phyloP scores from a whole-genome alignment of 2,329 filamentous ascomycete genomes.

The Fonsecaea pugnacius region DNA sequence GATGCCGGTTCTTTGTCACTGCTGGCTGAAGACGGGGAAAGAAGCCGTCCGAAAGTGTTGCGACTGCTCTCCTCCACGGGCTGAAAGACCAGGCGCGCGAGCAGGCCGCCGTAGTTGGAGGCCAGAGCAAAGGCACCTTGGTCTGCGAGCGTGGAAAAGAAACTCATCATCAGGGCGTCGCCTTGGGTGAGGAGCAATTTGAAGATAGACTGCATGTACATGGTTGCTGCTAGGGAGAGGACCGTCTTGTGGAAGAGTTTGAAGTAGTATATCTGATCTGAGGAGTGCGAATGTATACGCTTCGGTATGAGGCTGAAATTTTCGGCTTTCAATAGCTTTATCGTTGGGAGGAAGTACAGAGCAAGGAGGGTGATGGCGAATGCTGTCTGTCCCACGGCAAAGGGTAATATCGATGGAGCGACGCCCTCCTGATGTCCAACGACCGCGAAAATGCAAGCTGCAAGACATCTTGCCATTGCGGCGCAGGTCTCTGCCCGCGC shows the following conservation, averaged over 20 bases:
- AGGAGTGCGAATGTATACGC: conserved; percentile 40
- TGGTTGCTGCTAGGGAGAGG: conserved; percentile 73
- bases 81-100: conserved; percentile 88
- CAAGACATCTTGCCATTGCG: conserved; percentile 74
- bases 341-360: conserved; percentile 71
- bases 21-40: conserved; percentile 44
- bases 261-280: conserved; percentile 52
- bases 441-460: conserved; percentile 70
- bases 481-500: conserved; percentile 82
- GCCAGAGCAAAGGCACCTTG: conserved; percentile 93
- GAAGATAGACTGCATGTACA: conserved; percentile 84
- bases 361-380: conserved; percentile 72
- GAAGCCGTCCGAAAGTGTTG: conserved; percentile 82
- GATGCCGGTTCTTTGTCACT: neutral
- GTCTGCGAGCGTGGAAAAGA: conserved; percentile 74
- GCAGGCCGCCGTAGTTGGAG: conserved; percentile 88
- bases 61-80: conserved; percentile 93
- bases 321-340: conserved; percentile 58
- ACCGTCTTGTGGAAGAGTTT: conserved; percentile 72
- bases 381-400: conserved; percentile 81
- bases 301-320: conserved; percentile 70
- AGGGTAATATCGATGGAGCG: conserved; percentile 78
- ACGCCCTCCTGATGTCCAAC: conserved; percentile 54
- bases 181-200: conserved; percentile 95
- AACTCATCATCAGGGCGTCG: conserved; percentile 83